Evolutionary conservation across 1,139 yeast genomes (phyloP).

Genomic region (Debaryomyces sp.): DNA sequence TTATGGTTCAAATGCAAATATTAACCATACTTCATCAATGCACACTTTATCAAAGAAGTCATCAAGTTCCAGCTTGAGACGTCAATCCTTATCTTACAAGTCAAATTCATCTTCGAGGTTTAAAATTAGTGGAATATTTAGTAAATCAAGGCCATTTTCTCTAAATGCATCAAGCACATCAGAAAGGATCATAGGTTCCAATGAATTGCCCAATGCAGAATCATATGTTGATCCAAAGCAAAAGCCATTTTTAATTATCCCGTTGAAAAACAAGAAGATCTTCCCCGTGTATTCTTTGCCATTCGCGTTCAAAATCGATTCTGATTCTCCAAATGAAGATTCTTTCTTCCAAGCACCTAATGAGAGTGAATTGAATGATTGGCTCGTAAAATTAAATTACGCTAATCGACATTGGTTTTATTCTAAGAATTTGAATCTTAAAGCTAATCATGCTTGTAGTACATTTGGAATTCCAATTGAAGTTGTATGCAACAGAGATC

Average conservation of each 20-base stretch:
- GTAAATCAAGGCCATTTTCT: constrained; percentile 42
- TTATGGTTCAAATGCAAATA: neutral
- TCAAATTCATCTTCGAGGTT: constrained; percentile 42
- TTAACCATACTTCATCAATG: neutral
- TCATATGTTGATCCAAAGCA: constrained; percentile 43
- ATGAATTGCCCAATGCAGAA: constrained; percentile 62
- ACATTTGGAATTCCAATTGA: constrained; percentile 91
- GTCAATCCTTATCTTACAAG: constrained; percentile 48
- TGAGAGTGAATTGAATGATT: constrained; percentile 70
- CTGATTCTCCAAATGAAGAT: constrained; percentile 55
- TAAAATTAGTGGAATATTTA: constrained; percentile 47
- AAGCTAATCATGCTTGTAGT: constrained; percentile 29
- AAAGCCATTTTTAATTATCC: constrained; percentile 61
- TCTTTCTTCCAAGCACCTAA: constrained; percentile 68
- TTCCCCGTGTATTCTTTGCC: constrained; percentile 59
- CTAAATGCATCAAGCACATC: constrained; percentile 28
- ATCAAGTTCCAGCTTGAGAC: constrained; percentile 35
- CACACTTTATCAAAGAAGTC: constrained; percentile 31
- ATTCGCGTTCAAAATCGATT: constrained; percentile 62
- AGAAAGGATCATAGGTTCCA: constrained; percentile 54
- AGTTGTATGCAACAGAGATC: constrained; percentile 74
- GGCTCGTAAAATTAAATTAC: constrained; percentile 60
- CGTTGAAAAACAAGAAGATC: constrained; percentile 52
- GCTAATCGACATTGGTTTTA: constrained; percentile 61
- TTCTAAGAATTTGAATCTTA: constrained; percentile 43